phyloP scores from a whole-genome alignment of 768 basidiomycete genomes.

The Favolaschia claudopus region DNA sequence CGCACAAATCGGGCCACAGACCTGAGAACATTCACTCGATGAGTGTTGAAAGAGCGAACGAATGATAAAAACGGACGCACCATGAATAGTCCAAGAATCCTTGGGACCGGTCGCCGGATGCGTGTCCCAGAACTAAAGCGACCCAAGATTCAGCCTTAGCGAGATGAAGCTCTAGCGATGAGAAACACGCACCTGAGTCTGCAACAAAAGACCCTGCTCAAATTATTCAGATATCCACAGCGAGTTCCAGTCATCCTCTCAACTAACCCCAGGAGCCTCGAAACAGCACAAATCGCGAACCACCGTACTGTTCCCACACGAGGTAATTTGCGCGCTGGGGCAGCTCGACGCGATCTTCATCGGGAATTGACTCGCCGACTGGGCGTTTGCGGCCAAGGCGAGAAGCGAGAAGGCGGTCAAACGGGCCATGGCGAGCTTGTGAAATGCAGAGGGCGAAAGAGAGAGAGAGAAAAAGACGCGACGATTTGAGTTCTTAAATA shows the following conservation, averaged over 20 bases:
- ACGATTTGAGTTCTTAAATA: no score
- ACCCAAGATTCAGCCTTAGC: background rate
- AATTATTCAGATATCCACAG: background rate
- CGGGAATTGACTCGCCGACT: no score
- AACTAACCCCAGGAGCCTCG: constrained; percentile 29
- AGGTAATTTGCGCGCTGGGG: background rate
- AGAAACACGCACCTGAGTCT: constrained; percentile 25
- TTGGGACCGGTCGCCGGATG: constrained; percentile 55
- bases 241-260: background rate
- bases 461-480: no score
- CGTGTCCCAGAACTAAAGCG: constrained; percentile 62
- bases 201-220: constrained; percentile 29
- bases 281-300: constrained; percentile 28
- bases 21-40: no score
- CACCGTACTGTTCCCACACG: constrained; percentile 25
- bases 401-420: constrained; percentile 2
- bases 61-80: constrained; percentile 32
- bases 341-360: constrained; percentile 10
- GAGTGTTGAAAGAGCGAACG: constrained; percentile 6
- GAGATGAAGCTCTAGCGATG: background rate
- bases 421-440: background rate
- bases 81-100: constrained; percentile 67
- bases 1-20: constrained; percentile 62
- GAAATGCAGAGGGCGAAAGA: no score
- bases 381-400: background rate